These are phyloP conservation scores for Cryoendolithus antarcticus DNA, from an alignment of 2,329 filamentous ascomycete species.

Conservation along the genomic window DNA sequence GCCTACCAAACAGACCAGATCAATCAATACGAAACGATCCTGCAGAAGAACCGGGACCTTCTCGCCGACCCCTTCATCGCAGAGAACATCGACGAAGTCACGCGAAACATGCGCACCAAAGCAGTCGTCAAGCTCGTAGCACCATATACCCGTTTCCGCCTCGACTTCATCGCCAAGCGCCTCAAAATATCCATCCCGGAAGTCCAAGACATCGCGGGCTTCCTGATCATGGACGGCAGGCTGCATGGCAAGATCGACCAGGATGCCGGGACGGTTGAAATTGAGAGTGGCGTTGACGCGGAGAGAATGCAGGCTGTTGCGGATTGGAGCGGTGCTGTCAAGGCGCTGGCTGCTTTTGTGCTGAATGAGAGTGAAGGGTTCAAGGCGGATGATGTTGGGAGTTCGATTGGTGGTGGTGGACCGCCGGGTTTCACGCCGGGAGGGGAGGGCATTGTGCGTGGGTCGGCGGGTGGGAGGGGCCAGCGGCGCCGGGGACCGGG, in stretches of 20 bases:
- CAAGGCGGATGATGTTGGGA: conserved; percentile 32
- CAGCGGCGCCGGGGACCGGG: conserved; percentile 16
- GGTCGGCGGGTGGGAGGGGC: conserved; percentile 17
- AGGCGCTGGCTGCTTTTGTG: conserved; percentile 55
- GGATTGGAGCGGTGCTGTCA: conserved; percentile 59
- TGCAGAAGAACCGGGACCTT: conserved; percentile 79
- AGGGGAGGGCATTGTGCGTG: conserved; percentile 6
- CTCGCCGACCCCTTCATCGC: conserved; percentile 90
- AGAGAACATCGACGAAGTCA: conserved; percentile 98
- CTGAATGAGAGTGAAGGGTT: conserved; percentile 71
- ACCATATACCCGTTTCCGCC: conserved; percentile 84
- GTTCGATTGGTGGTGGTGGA: conserved; percentile 1
- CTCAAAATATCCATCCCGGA: conserved; percentile 76
- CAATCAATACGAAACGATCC: conserved; percentile 74
- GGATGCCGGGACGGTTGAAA: conserved; percentile 69
- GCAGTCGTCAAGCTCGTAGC: conserved; percentile 86
- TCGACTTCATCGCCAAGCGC: conserved; percentile 76
- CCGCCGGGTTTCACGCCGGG: conserved; percentile 5
- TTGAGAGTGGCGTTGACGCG: conserved; percentile 60
- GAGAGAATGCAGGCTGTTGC: conserved; percentile 63
- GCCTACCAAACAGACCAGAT: conserved; percentile 95
- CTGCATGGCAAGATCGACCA: conserved; percentile 84
- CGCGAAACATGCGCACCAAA: conserved; percentile 94
- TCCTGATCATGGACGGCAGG: conserved; percentile 81
- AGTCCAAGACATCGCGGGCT: conserved; percentile 90